Percentiles rank a stretch among this genome's conserved stretches.
Conservation (phyloP, 176 grass and related monocot genomes). For the Juncus effusus region DNA sequence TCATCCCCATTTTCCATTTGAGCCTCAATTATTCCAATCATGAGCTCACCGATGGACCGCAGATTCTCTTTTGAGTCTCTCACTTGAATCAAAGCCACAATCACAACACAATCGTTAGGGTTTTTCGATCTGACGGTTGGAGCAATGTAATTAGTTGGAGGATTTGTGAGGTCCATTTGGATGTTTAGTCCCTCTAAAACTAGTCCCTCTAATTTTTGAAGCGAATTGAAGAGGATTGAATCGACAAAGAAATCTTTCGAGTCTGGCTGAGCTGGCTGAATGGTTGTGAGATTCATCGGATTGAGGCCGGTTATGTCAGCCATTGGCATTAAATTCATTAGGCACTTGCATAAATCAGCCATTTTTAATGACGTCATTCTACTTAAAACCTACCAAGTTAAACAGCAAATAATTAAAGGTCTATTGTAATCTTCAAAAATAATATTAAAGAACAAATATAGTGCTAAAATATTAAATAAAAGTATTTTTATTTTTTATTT, state of each 20-base stretch:
- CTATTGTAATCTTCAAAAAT: neutral
- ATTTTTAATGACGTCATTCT: slow-evolving; percentile 39
- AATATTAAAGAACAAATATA: too few species aligned
- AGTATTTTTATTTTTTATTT: neutral
- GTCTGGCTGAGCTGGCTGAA: slow-evolving; percentile 1
- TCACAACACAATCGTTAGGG: slow-evolving; percentile 31
- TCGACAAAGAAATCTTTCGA: slow-evolving; percentile 37
- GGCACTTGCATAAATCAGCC: slow-evolving; percentile 29
- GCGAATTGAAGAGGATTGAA: slow-evolving; percentile 30
- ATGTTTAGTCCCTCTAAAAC: slow-evolving; percentile 54
- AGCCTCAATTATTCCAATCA: slow-evolving; percentile 59
- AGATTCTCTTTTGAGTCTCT: slow-evolving; percentile 46
- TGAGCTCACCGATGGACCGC: slow-evolving; percentile 40
- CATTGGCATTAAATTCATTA: slow-evolving; percentile 43
- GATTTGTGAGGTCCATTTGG: slow-evolving; percentile 32
- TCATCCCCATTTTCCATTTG: slow-evolving; percentile 13
- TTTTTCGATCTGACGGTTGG: neutral
- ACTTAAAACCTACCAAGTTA: slow-evolving; percentile 34
- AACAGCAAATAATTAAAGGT: neutral
- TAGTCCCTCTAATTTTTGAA: slow-evolving; percentile 44
- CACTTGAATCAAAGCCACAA: slow-evolving; percentile 53
- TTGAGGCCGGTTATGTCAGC: slow-evolving; percentile 32
- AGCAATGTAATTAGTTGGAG: neutral
- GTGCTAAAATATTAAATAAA: too few species aligned
- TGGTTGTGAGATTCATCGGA: neutral